Conservation (phyloP, 306 rosid species). For the Begonia loranthoides region DNA sequence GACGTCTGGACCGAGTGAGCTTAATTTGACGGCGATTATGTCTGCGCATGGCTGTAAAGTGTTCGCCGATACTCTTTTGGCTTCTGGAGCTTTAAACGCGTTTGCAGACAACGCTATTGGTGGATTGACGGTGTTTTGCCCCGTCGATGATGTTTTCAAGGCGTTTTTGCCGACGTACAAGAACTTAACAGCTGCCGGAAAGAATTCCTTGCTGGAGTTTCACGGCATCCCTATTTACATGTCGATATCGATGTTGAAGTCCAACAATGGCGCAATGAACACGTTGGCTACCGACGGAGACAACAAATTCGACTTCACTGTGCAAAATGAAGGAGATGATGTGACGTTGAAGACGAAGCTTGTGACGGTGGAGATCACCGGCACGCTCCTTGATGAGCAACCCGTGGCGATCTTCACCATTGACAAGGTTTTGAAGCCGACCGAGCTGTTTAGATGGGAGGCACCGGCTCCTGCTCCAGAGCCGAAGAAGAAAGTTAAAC, state of each 20-base stretch:
- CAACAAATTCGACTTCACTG: constrained; percentile 48
- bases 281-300: constrained; percentile 88
- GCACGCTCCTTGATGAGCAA: constrained; percentile 64
- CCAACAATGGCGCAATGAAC: constrained; percentile 57
- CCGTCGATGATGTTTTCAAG: constrained; percentile 62
- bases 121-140: constrained; percentile 73
- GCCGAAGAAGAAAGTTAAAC: constrained; percentile 46
- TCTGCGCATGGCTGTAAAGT: constrained; percentile 74
- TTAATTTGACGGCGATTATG: constrained; percentile 56
- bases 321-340: constrained; percentile 71
- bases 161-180: constrained; percentile 58
- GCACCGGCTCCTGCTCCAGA: constrained; percentile 28
- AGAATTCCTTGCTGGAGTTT: constrained; percentile 43
- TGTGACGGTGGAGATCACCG: constrained; percentile 55
- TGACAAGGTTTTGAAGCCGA: constrained; percentile 51
- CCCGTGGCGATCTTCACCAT: constrained; percentile 61
- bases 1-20: constrained; percentile 49
- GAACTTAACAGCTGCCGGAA: constrained; percentile 51
- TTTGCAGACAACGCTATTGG: constrained; percentile 36
- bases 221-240: constrained; percentile 64
- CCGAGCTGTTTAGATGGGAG: constrained; percentile 46
- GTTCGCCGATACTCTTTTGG: constrained; percentile 51
- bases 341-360: constrained; percentile 51
- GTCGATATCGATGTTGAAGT: constrained; percentile 40
- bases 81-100: constrained; percentile 33